Evolutionary conservation across 192 early-diverging fungal species (phyloP).

Genomic region (Coemansia sp.): DNA sequence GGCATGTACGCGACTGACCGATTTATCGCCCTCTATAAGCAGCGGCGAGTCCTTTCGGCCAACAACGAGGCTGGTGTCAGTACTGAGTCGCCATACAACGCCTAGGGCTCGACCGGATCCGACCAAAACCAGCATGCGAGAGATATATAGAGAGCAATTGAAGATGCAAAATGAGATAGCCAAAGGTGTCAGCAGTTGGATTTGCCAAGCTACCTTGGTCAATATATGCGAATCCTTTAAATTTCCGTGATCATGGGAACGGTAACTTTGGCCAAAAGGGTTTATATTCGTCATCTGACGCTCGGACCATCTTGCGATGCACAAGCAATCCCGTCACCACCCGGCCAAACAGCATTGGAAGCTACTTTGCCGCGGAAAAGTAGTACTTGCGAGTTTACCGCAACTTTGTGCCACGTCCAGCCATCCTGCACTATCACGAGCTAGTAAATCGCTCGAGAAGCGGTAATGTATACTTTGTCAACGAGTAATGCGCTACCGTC

Average conservation of each 20-base stretch:
- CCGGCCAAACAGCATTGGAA: background rate
- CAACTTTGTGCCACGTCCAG: background rate
- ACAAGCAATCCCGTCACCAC: background rate
- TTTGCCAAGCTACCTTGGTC: background rate
- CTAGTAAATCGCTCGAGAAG: slow-evolving; percentile 5
- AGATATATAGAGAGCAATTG: background rate
- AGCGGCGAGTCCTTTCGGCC: slow-evolving; percentile 40
- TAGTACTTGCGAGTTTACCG: background rate
- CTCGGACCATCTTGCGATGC: slow-evolving; percentile 2
- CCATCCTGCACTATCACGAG: slow-evolving; percentile 18
- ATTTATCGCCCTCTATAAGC: slow-evolving; percentile 40
- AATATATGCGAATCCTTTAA: background rate
- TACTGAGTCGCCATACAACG: slow-evolving; percentile 29
- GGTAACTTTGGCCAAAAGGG: no score
- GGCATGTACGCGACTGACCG: slow-evolving; percentile 42
- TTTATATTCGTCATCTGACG: slow-evolving; percentile 4
- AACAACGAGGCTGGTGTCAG: slow-evolving; percentile 17
- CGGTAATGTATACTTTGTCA: background rate
- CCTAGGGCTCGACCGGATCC: slow-evolving; percentile 36
- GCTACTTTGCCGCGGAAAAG: background rate
- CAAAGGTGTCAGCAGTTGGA: background rate
- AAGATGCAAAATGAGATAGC: background rate
- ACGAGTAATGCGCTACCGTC: no score
- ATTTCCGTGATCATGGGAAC: background rate
- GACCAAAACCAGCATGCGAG: slow-evolving; percentile 37